A percentile compares a stretch with the other conserved stretches of the same genome.
These are phyloP conservation scores for Astrothelium macrocarpum DNA, from an alignment of 495 filamentous ascomycete species.

Conservation along the genomic window DNA sequence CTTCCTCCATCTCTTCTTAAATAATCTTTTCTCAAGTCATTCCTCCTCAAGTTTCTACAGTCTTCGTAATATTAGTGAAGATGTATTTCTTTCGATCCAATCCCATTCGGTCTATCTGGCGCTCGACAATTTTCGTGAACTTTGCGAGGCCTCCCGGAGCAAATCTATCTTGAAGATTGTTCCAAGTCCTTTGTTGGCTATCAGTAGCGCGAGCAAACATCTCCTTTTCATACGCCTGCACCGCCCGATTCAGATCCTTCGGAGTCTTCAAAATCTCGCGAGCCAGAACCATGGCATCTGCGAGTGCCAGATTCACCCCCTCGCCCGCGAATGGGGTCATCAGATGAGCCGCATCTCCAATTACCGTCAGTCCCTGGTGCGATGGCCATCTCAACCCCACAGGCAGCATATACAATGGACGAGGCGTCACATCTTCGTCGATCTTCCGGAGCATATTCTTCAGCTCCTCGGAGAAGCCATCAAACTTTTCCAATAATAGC, in stretches of 20 bases:
- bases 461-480: slow-evolving; percentile 5
- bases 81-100: neutral
- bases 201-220: slow-evolving; percentile 9
- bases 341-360: slow-evolving; percentile 55
- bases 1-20: neutral
- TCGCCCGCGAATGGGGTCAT: slow-evolving; percentile 51
- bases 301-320: slow-evolving; percentile 51
- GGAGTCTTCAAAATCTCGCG: slow-evolving; percentile 16
- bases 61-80: neutral
- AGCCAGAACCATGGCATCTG: slow-evolving; percentile 49
- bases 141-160: neutral
- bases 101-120: neutral
- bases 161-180: neutral
- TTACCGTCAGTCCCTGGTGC: slow-evolving; percentile 38
- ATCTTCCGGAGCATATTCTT: slow-evolving; percentile 13
- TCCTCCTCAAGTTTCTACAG: neutral
- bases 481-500: slow-evolving; percentile 10
- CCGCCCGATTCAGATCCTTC: slow-evolving; percentile 3
- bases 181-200: neutral
- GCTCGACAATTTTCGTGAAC: neutral
- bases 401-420: slow-evolving; percentile 44
- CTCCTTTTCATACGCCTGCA: slow-evolving; percentile 4
- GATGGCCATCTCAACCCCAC: slow-evolving; percentile 41
- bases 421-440: slow-evolving; percentile 9
- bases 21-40: neutral